Percentiles rank a stretch among this genome's conserved stretches.
Evolutionary conservation across 208 protist species (phyloP).

Genomic region (Trypanosoma boissoni): DNA sequence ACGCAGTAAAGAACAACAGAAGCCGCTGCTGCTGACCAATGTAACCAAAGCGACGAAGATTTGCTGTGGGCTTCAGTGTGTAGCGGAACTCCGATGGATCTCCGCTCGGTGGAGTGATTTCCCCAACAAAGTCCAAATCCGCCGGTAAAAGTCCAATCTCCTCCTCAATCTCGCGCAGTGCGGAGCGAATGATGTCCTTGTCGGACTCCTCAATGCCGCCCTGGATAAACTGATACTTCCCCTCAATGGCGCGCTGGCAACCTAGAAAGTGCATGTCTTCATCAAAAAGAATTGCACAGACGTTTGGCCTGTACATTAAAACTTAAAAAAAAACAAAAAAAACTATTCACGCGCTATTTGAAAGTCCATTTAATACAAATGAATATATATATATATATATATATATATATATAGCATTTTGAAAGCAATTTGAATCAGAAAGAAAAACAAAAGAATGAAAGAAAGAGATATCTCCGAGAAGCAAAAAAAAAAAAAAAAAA

Average conservation of each 20-base stretch:
- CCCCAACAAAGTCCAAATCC: constrained; percentile 59
- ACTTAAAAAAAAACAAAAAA: neutral
- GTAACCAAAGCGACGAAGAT: constrained; percentile 64
- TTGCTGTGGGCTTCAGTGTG: constrained; percentile 37
- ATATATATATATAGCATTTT: neutral
- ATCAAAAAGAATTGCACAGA: constrained; percentile 75
- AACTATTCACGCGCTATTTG: too few species aligned
- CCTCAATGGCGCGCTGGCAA: constrained; percentile 44
- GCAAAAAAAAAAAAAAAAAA: neutral
- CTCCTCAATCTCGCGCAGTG: constrained; percentile 66
- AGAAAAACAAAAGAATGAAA: neutral
- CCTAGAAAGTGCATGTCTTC: constrained; percentile 58
- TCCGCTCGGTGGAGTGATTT: constrained; percentile 56
- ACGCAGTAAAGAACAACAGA: constrained; percentile 62
- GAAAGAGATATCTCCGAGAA: neutral
- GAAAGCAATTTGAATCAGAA: neutral
- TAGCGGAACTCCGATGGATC: constrained; percentile 72
- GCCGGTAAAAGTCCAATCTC: constrained; percentile 58
- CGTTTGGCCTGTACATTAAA: constrained; percentile 79
- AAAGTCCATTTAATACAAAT: too few species aligned
- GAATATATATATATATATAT: constrained; percentile 2
- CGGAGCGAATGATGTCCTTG: constrained; percentile 45
- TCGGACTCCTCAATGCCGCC: constrained; percentile 70
- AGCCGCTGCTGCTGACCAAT: constrained; percentile 77
- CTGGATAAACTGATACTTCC: constrained; percentile 68